These are phyloP conservation scores for Echinosophora koreensis DNA, from an alignment of 306 rosid species.

Conservation along the genomic window DNA sequence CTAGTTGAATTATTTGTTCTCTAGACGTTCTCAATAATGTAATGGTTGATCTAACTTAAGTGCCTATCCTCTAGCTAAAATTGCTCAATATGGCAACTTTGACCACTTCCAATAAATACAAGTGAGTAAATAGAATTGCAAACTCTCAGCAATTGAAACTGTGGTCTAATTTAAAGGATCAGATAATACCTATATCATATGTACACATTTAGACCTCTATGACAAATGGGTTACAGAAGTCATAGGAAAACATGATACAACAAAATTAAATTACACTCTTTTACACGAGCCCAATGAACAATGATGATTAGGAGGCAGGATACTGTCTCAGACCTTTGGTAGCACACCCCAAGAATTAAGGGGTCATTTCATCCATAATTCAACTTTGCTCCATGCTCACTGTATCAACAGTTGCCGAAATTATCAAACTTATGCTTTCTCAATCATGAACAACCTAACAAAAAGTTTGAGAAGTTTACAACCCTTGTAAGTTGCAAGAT, in stretches of 20 bases:
- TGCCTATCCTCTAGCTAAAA: constrained; percentile 2
- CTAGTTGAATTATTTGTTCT: no score
- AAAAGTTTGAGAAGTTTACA: constrained; percentile 40
- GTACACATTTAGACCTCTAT: constrained; percentile 38
- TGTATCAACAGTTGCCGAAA: constrained; percentile 48
- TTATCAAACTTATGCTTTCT: constrained; percentile 47
- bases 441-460: constrained; percentile 45
- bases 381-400: constrained; percentile 52
- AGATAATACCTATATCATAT: constrained; percentile 33
- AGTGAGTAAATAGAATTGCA: constrained; percentile 14
- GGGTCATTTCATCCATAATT: constrained; percentile 44
- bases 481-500: constrained; percentile 35
- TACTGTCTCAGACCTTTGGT: constrained; percentile 33
- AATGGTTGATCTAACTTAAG: not conserved
- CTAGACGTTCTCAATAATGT: not conserved
- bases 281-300: constrained; percentile 39
- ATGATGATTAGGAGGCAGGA: constrained; percentile 29
- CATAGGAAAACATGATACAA: constrained; percentile 51
- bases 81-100: not conserved
- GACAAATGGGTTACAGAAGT: constrained; percentile 41
- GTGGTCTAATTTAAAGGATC: constrained; percentile 14
- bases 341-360: constrained; percentile 32
- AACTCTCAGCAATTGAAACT: constrained; percentile 31
- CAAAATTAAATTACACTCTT: constrained; percentile 47
- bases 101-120: not conserved